phyloP scores from a whole-genome alignment of 1,284 basidiomycete genomes.

The Sporisorium reilianum region DNA sequence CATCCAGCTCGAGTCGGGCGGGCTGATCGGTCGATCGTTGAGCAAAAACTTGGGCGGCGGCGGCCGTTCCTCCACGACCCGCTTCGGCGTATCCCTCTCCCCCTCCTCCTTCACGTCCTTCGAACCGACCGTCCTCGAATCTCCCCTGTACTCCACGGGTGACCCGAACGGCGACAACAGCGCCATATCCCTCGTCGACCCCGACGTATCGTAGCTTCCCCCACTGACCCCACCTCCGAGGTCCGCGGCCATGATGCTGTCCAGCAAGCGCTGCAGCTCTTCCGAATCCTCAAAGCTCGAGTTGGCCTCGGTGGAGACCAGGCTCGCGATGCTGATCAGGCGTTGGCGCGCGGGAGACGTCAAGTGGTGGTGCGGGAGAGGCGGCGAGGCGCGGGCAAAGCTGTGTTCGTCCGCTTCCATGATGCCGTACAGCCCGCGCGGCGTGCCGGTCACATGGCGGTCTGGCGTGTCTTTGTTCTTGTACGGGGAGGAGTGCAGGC shows the following conservation, averaged over 20 bases:
- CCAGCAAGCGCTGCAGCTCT: slow-evolving; percentile 44
- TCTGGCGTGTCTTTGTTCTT: slow-evolving; percentile 15
- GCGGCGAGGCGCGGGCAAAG: background rate
- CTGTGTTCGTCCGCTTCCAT: slow-evolving; percentile 21
- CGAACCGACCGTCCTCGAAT: background rate
- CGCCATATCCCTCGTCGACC: slow-evolving; percentile 24
- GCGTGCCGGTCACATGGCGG: slow-evolving; percentile 1
- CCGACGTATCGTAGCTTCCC: slow-evolving; percentile 15
- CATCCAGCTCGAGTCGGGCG: slow-evolving; percentile 32
- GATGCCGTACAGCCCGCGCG: slow-evolving; percentile 27
- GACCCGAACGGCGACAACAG: slow-evolving; percentile 43
- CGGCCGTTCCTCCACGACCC: background rate
- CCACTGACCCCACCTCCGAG: slow-evolving; percentile 9
- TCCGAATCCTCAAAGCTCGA: slow-evolving; percentile 49
- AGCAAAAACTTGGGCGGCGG: slow-evolving; percentile 47
- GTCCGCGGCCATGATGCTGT: slow-evolving; percentile 47
- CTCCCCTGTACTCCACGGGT: slow-evolving; percentile 13
- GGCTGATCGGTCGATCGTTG: slow-evolving; percentile 48
- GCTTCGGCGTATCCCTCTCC: background rate
- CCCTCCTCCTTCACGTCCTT: slow-evolving; percentile 7
- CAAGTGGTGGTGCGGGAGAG: background rate
- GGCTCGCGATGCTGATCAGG: slow-evolving; percentile 26
- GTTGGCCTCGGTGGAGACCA: slow-evolving; percentile 46
- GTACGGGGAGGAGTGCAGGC: slow-evolving; percentile 20
- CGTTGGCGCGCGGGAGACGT: slow-evolving; percentile 1